Evolutionary conservation across 495 filamentous ascomycete species (phyloP).

Genomic region (Rostrohypoxylon terebratum): DNA sequence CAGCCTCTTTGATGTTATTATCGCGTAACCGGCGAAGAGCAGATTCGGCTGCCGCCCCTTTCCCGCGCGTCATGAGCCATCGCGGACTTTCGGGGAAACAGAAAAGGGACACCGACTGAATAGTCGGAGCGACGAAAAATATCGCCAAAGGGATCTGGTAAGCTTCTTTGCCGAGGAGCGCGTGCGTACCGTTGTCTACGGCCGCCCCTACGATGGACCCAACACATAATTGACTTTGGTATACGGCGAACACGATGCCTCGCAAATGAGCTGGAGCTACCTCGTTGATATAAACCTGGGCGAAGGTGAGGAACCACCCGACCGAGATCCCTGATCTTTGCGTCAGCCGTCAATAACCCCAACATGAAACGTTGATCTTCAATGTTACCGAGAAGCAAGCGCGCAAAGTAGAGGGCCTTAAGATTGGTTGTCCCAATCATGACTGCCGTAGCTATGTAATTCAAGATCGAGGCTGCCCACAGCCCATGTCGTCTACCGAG

Average conservation of each 20-base stretch:
- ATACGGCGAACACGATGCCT: slow-evolving; percentile 58
- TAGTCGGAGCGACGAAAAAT: slow-evolving; percentile 62
- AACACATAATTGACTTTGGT: slow-evolving; percentile 53
- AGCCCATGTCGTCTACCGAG: slow-evolving; percentile 58
- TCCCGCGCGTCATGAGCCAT: slow-evolving; percentile 65
- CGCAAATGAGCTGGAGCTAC: slow-evolving; percentile 55
- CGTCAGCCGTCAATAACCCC: slow-evolving; percentile 2
- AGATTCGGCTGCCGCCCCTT: slow-evolving; percentile 56
- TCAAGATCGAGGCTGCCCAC: slow-evolving; percentile 57
- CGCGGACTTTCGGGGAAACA: slow-evolving; percentile 69
- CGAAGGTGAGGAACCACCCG: slow-evolving; percentile 65
- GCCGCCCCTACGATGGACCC: slow-evolving; percentile 65
- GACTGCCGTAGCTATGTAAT: slow-evolving; percentile 57
- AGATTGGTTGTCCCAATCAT: slow-evolving; percentile 63
- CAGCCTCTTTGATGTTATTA: slow-evolving; percentile 47
- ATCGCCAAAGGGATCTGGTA: slow-evolving; percentile 66
- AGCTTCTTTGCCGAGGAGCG: slow-evolving; percentile 52
- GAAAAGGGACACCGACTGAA: slow-evolving; percentile 60
- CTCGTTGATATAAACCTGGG: slow-evolving; percentile 65
- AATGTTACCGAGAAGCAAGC: slow-evolving; percentile 58
- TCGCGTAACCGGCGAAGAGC: slow-evolving; percentile 59
- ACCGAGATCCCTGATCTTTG: slow-evolving; percentile 56
- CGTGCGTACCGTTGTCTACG: slow-evolving; percentile 65
- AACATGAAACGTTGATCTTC: not conserved
- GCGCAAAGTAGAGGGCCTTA: slow-evolving; percentile 60